A percentile compares a stretch with the other conserved stretches of the same genome.
These are phyloP conservation scores for Dioszegia crocea DNA, from an alignment of 768 basidiomycete species.

Conservation along the genomic window DNA sequence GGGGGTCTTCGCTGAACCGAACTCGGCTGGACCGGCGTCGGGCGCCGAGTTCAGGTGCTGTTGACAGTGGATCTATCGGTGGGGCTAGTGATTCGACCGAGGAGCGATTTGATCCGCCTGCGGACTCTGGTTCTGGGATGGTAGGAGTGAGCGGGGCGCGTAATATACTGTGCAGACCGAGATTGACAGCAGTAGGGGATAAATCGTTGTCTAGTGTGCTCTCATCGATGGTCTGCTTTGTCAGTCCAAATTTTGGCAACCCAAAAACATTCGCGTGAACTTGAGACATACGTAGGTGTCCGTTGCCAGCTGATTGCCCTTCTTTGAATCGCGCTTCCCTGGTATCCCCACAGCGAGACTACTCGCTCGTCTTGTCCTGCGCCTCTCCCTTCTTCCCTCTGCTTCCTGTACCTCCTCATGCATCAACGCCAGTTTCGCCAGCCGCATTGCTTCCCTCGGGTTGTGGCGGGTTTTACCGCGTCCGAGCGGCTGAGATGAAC, in stretches of 20 bases:
- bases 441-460: slow-evolving; percentile 15
- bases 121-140: no score
- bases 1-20: slow-evolving; percentile 2
- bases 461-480: neutral
- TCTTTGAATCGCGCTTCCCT: no score
- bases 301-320: neutral
- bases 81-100: no score
- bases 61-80: no score
- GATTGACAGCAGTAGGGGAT: no score
- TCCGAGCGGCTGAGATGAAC: neutral
- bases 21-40: slow-evolving; percentile 1
- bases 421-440: slow-evolving; percentile 15
- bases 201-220: no score
- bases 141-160: slow-evolving; percentile 2
- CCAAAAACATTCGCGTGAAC: no score
- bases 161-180: neutral
- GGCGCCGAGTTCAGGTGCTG: neutral
- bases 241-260: no score
- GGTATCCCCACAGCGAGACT: neutral
- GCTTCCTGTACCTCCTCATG: slow-evolving; percentile 9
- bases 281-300: neutral
- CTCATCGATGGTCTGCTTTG: no score
- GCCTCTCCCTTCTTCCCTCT: slow-evolving; percentile 6
- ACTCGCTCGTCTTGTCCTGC: slow-evolving; percentile 7
- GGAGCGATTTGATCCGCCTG: no score